These are phyloP conservation scores for Diphasiastrum complanatum DNA, from an alignment of 83 land plant genomes.

Conservation along the genomic window DNA sequence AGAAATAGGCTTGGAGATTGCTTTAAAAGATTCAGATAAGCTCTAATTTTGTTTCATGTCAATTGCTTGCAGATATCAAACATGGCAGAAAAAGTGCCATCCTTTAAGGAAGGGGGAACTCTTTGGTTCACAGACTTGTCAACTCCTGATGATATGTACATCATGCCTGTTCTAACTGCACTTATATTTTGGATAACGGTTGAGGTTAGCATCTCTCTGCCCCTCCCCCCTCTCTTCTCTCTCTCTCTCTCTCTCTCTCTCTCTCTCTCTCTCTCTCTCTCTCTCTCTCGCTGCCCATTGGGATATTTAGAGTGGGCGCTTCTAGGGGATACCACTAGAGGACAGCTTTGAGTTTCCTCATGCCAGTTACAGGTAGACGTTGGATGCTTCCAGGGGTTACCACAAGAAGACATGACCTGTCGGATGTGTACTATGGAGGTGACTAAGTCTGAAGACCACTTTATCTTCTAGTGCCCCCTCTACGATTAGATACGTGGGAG, in stretches of 20 bases:
- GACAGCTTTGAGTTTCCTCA: too few relatives aligned
- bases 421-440: too few relatives aligned
- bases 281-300: background rate
- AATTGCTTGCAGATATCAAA: slow-evolving; percentile 50
- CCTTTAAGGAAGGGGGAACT: slow-evolving; percentile 73
- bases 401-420: too few relatives aligned
- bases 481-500: too few relatives aligned
- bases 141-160: slow-evolving; percentile 58
- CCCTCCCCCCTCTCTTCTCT: background rate
- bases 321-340: slow-evolving; percentile 5
- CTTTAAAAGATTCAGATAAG: background rate
- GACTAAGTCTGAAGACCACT: too few relatives aligned
- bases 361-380: too few relatives aligned
- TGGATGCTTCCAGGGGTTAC: too few relatives aligned
- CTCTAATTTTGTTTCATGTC: background rate
- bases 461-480: too few relatives aligned
- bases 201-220: slow-evolving; percentile 44
- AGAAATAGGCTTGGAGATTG: background rate
- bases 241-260: background rate
- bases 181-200: slow-evolving; percentile 60
- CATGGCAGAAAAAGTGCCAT: slow-evolving; percentile 83
- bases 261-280: background rate
- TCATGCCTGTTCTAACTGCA: slow-evolving; percentile 65
- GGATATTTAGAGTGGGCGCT: background rate
- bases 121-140: slow-evolving; percentile 76